Conservation (phyloP, 805 yeast species). For the Metschnikowia koreensis region DNA sequence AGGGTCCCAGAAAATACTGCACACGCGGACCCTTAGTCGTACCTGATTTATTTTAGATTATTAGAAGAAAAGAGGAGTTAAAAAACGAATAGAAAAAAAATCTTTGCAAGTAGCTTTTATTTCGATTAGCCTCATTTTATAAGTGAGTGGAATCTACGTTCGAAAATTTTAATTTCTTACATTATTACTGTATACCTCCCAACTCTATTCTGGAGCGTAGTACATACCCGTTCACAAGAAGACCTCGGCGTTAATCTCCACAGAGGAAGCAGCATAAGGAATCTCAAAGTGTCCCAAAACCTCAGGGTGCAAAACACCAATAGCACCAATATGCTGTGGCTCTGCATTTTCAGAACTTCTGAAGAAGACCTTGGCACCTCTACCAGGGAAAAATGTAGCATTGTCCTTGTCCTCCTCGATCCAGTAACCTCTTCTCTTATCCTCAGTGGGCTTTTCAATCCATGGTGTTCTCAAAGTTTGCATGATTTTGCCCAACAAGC, state of each 20-base stretch:
- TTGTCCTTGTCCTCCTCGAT: conserved; percentile 66
- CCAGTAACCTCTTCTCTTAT: conserved; percentile 77
- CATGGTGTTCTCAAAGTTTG: conserved; percentile 90
- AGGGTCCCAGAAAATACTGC: conserved; percentile 13
- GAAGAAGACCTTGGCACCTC: conserved; percentile 87
- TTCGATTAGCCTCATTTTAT: too few species aligned
- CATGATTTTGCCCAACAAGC: conserved; percentile 91
- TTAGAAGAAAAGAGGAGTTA: background rate
- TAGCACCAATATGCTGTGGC: conserved; percentile 64
- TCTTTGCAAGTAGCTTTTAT: too few species aligned
- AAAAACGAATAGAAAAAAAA: background rate
- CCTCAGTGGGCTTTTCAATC: conserved; percentile 55
- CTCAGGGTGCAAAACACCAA: conserved; percentile 96
- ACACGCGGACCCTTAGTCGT: conserved; percentile 1
- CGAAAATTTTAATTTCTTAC: background rate
- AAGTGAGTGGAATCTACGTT: background rate
- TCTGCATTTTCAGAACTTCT: conserved; percentile 61
- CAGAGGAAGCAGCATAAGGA: conserved; percentile 88
- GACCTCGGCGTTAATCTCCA: conserved; percentile 86
- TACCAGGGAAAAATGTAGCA: conserved; percentile 89
- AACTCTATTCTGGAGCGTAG: background rate
- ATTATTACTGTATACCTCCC: background rate
- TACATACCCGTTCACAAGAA: conserved; percentile 52
- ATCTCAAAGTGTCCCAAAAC: conserved; percentile 84
- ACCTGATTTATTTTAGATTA: background rate